A percentile compares a stretch with the other conserved stretches of the same genome.
Evolutionary conservation across 352 stramenopile genomes (phyloP).

Genomic region (Blastocystis sp.): DNA sequence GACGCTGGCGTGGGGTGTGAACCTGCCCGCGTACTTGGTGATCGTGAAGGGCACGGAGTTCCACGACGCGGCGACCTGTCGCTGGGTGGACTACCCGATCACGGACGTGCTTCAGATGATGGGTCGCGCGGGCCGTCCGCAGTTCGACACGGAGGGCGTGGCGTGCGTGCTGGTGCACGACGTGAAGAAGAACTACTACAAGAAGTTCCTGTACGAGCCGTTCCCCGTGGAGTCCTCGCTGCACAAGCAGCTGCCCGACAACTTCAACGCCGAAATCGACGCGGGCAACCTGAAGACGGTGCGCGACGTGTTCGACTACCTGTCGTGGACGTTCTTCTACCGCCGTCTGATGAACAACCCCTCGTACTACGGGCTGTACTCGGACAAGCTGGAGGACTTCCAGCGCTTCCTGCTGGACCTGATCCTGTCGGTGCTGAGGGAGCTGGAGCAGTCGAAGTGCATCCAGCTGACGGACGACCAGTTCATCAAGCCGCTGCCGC

Average conservation of each 20-base stretch:
- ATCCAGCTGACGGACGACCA: constrained; percentile 80
- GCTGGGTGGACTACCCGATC: constrained; percentile 96
- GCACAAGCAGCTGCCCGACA: constrained; percentile 86
- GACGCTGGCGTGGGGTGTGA: constrained; percentile 88
- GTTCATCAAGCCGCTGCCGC: constrained; percentile 82
- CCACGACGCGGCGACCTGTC: constrained; percentile 88
- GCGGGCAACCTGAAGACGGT: constrained; percentile 85
- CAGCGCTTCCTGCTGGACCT: constrained; percentile 86
- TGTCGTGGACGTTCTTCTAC: constrained; percentile 96
- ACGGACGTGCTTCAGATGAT: constrained; percentile 99
- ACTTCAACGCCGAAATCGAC: constrained; percentile 94
- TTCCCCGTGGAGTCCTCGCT: constrained; percentile 95
- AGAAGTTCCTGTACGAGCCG: constrained; percentile 95
- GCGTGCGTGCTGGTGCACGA: constrained; percentile 95
- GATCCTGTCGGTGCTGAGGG: constrained; percentile 81
- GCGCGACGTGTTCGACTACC: constrained; percentile 89
- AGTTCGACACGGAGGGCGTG: constrained; percentile 91
- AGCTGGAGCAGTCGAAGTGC: constrained; percentile 87
- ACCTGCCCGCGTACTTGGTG: constrained; percentile 88
- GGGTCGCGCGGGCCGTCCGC: constrained; percentile 84
- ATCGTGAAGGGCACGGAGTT: constrained; percentile 98
- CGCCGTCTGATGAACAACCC: constrained; percentile 92
- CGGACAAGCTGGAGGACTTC: constrained; percentile 80
- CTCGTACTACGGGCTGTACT: constrained; percentile 89
- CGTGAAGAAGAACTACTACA: constrained; percentile 97